A percentile compares a stretch with the other conserved stretches of the same genome.
Conservation (phyloP, 139 green algal species). For the Volvox reticuliferus region DNA sequence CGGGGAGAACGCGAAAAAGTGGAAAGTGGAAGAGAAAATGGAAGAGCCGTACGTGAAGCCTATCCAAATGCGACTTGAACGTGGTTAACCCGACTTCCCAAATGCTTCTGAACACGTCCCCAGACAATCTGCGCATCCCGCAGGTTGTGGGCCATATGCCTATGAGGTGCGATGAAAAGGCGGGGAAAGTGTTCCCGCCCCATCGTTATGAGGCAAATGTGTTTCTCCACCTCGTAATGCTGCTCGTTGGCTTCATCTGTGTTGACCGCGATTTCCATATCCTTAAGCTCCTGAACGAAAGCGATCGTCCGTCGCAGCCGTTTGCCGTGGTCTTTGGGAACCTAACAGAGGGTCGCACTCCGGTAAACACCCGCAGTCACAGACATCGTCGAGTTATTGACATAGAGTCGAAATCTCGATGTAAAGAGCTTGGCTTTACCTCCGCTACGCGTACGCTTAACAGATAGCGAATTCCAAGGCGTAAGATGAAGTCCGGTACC, state of each 20-base stretch:
- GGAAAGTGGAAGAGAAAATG: too few species aligned
- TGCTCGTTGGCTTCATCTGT: constrained; percentile 93
- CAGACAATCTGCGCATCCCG: too few species aligned
- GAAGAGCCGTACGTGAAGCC: too few species aligned
- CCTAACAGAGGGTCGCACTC: background rate
- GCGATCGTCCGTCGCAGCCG: constrained; percentile 51
- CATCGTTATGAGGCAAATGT: background rate
- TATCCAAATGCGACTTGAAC: too few species aligned
- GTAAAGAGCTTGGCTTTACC: constrained; percentile 28
- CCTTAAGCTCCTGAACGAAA: constrained; percentile 85
- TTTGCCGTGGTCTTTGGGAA: constrained; percentile 1
- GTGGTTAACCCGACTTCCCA: too few species aligned
- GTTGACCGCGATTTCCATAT: constrained; percentile 87
- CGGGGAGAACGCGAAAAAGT: too few species aligned
- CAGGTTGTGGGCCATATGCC: too few species aligned
- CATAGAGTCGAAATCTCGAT: background rate
- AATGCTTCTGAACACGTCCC: too few species aligned
- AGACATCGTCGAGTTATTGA: background rate
- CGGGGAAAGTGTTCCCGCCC: too few species aligned
- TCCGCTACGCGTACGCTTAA: constrained; percentile 63
- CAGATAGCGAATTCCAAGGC: constrained; percentile 79
- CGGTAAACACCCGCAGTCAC: background rate
- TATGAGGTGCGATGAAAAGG: too few species aligned
- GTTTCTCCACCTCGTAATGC: constrained; percentile 84
- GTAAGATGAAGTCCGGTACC: constrained; percentile 81